Conservation (phyloP, 305 asterid genomes). For the Fraxinus latifolia region DNA sequence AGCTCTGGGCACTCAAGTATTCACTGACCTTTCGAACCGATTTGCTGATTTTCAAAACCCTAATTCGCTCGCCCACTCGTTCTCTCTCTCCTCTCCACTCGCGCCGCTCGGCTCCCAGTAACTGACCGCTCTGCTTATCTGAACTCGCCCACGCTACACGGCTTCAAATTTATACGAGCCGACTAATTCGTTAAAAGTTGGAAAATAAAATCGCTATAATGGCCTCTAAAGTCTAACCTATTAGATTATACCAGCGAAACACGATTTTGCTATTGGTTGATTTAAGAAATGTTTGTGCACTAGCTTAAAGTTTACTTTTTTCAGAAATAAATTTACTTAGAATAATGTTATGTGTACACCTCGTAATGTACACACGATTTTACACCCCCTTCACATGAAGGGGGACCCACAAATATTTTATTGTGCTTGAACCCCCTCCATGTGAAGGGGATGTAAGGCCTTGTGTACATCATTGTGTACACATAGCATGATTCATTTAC, state of each 20-base stretch:
- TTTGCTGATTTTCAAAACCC: conserved; percentile 54
- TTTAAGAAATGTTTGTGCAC: neutral
- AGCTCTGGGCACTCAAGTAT: conserved; percentile 29
- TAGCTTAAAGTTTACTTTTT: neutral
- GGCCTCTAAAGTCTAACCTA: neutral
- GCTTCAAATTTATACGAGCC: neutral
- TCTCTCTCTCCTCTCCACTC: conserved; percentile 35
- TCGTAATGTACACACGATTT: too few species aligned
- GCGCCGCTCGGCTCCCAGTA: conserved; percentile 43
- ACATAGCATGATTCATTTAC: too few species aligned
- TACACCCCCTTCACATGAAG: too few species aligned
- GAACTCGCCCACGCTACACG: neutral
- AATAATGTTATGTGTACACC: too few species aligned
- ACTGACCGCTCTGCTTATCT: conserved; percentile 21
- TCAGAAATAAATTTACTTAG: neutral
- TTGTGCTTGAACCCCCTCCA: too few species aligned
- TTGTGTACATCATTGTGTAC: too few species aligned
- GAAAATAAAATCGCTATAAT: neutral
- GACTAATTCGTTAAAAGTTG: neutral
- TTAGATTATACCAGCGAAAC: neutral
- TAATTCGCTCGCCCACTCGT: conserved; percentile 46
- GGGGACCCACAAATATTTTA: too few species aligned
- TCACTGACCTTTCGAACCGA: conserved; percentile 62
- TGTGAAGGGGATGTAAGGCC: too few species aligned
- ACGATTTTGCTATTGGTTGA: neutral